Conservation (phyloP, 75 land plant genomes). For the Ceratopteris richardii region DNA sequence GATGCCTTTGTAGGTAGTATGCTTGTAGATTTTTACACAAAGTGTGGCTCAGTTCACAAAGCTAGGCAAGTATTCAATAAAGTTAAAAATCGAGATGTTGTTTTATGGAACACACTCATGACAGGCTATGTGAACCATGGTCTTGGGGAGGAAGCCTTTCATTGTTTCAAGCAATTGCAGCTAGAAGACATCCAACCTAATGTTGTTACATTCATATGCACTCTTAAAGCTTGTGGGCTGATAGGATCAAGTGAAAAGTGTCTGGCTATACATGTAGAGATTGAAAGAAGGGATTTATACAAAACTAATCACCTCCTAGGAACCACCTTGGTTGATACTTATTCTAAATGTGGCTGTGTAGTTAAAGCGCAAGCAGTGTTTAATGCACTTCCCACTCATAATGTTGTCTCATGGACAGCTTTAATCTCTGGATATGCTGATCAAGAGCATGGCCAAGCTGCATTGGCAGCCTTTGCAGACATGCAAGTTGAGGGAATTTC, state of each 20-base stretch:
- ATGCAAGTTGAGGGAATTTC: conserved; percentile 11
- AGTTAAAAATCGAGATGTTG: conserved; percentile 5
- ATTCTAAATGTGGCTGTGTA: conserved; percentile 16
- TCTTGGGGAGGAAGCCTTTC: conserved; percentile 11
- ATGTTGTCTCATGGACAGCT: conserved; percentile 16
- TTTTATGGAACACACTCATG: conserved; percentile 18
- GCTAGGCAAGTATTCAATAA: conserved; percentile 4
- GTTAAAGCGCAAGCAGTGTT: conserved; percentile 9
- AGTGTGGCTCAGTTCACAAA: not conserved
- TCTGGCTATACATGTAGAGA: conserved; percentile 9
- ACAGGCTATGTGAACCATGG: conserved; percentile 19
- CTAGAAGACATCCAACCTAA: not conserved
- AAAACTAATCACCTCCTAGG: not conserved
- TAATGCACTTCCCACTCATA: not conserved
- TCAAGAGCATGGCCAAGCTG: not conserved
- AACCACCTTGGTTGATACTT: conserved; percentile 16
- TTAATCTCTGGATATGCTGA: conserved; percentile 15
- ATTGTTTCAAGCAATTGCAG: conserved; percentile 12
- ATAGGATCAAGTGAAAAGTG: conserved; percentile 8
- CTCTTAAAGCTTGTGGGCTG: conserved; percentile 10
- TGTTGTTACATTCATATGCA: conserved; percentile 7
- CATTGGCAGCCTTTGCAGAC: not conserved
- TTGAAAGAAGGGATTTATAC: not conserved
- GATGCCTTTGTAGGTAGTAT: not conserved
- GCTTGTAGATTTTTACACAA: not conserved